phyloP scores from a whole-genome alignment of 495 filamentous ascomycete species.

The Pyrenula aspistea region DNA sequence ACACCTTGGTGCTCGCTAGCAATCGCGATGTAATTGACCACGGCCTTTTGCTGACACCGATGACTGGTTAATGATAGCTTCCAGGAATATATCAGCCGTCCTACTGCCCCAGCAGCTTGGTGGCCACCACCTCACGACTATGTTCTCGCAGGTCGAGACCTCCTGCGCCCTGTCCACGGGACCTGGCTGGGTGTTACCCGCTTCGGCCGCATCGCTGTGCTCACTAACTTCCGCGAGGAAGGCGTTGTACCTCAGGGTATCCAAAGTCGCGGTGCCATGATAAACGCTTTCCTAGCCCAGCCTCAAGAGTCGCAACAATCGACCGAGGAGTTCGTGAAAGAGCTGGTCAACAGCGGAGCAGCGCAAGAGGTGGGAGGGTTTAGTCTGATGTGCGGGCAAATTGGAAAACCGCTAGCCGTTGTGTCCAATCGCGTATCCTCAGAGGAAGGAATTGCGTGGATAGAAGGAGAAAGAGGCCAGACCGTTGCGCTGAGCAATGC shows the following conservation, averaged over 20 bases:
- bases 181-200: constrained; percentile 92
- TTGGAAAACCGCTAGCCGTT: constrained; percentile 69
- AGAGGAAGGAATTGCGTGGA: constrained; percentile 48
- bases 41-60: constrained; percentile 4
- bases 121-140: constrained; percentile 55
- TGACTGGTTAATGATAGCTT: constrained; percentile 3
- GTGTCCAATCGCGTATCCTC: constrained; percentile 76
- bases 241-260: constrained; percentile 43
- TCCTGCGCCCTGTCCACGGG: constrained; percentile 54
- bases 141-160: constrained; percentile 57
- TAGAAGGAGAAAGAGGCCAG: constrained; percentile 48
- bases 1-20: constrained; percentile 78
- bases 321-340: constrained; percentile 54
- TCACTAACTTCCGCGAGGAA: constrained; percentile 90
- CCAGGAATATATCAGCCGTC: constrained; percentile 78
- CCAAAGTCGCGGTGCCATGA: constrained; percentile 70
- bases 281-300: constrained; percentile 70
- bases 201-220: constrained; percentile 71
- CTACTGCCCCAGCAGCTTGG: constrained; percentile 73
- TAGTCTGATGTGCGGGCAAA: constrained; percentile 74
- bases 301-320: constrained; percentile 15
- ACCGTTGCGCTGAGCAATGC: constrained; percentile 82
- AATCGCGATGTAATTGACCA: constrained; percentile 67
- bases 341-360: constrained; percentile 43
- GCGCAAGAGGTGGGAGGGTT: constrained; percentile 72